Percentiles rank a stretch among this genome's conserved stretches.
Evolutionary conservation across 495 filamentous ascomycete species (phyloP).

Genomic region (Bathelium albidoporum): DNA sequence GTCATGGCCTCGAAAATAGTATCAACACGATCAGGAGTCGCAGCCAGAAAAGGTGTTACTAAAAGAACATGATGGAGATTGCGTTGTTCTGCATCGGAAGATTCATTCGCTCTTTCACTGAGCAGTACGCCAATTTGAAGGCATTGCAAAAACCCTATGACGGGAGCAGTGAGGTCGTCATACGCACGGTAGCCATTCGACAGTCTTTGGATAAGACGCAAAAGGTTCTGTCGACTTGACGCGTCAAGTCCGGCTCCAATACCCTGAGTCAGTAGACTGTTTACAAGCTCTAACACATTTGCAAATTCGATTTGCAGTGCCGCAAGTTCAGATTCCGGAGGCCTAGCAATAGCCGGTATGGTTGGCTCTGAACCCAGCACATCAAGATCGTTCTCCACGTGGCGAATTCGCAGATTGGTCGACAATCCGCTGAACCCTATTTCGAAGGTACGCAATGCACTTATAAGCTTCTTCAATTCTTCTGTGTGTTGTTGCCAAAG

Average conservation of each 20-base stretch:
- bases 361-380: constrained; percentile 52
- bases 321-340: constrained; percentile 51
- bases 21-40: neutral
- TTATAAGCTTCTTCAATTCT: constrained; percentile 46
- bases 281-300: constrained; percentile 32
- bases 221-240: constrained; percentile 55
- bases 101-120: neutral
- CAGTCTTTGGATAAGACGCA: constrained; percentile 56
- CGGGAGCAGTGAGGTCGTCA: constrained; percentile 69
- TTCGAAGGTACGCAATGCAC: constrained; percentile 56
- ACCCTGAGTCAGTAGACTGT: neutral
- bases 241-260: neutral
- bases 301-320: constrained; percentile 73
- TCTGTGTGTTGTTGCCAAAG: constrained; percentile 47
- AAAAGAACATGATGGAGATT: neutral
- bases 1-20: neutral
- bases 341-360: constrained; percentile 62
- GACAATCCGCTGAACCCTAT: constrained; percentile 54
- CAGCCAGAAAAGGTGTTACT: neutral
- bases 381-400: constrained; percentile 48
- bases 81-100: neutral
- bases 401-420: constrained; percentile 49
- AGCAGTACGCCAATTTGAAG: constrained; percentile 33
- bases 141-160: constrained; percentile 71
- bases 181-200: constrained; percentile 59